Base-by-base conservation (phyloP, 2,329 filamentous ascomycete genomes). In the Scedosporium boydii region DNA sequence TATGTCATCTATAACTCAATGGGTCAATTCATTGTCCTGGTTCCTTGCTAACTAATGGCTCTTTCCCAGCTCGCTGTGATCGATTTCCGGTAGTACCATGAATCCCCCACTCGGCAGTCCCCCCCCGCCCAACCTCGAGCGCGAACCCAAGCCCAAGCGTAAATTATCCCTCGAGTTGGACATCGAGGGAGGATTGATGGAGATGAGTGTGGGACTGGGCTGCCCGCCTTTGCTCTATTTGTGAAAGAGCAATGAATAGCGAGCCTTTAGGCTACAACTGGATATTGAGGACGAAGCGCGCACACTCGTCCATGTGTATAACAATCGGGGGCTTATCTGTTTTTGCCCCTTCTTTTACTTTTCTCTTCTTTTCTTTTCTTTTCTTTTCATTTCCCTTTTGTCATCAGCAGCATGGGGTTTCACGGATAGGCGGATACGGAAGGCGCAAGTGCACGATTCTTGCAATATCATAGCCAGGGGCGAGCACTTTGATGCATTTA, bases 61-160 rank as follows among this genome's bases (percentile, higher is more conserved):
- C 12, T 18, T n/a, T n/a, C 41, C 18, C 26, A 61, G 79, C 76
- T 82, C 66, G 80, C 80, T 41, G 74, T 82, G 42, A 82, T 82
- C 64, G 80, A 79, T 67, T 82, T 82, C 64, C 74, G 78, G 42
- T 66, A 64, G 55, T 46, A 16, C 42, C 21, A 5, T 42, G n/a
- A 18, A 38, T 7, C 14, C 21, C 23, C 14, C 9, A 14, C 21
- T 57, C 27, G 27, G 27, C 23, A 38, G n/a, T 7, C 26, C 16
- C 44, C 44, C 18, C 27, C 3, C 27, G 6, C 27, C 6, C 27
- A 29, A 29, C 27, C 27, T 6, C 16, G 26, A 51, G 29, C 29
- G 7, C 29, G 29, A 34, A 10, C 29, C 29, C 29, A 34, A 34
- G 7, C 29, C 29, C 29, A 9, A 34, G 29, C 29, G 29, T 34